phyloP scores from a whole-genome alignment of 73 alveolate genomes.

The Blepharisma japonicum region DNA sequence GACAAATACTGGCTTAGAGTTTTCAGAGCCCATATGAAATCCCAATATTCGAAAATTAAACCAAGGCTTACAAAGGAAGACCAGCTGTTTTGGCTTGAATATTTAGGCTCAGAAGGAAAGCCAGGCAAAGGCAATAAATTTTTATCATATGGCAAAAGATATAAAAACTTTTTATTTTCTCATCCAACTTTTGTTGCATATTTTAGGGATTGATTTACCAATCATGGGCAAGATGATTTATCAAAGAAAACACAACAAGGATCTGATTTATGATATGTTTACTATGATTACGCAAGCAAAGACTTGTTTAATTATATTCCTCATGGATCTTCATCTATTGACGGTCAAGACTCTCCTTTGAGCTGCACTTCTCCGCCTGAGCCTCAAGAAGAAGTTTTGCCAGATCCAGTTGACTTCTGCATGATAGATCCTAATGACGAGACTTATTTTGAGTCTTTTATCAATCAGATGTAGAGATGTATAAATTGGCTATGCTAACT shows the following conservation, averaged over 20 bases:
- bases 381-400: background rate
- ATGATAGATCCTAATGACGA: background rate
- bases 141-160: constrained; percentile 11
- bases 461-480: background rate
- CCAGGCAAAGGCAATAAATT: background rate
- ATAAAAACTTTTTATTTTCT: background rate
- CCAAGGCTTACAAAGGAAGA: background rate
- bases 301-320: constrained; percentile 5
- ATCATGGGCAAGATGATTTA: background rate
- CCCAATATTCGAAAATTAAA: background rate
- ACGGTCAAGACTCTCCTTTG: background rate
- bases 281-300: background rate
- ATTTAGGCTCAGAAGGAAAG: background rate
- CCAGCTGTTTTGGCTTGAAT: constrained; percentile 5
- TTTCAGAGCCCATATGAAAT: constrained; percentile 2
- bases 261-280: constrained; percentile 8
- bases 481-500: no score
- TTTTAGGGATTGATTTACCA: background rate
- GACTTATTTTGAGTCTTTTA: background rate
- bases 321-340: constrained; percentile 4
- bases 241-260: background rate
- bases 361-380: background rate
- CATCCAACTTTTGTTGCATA: background rate
- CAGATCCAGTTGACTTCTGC: background rate
- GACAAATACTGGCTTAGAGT: constrained; percentile 15